phyloP scores from a whole-genome alignment of 768 basidiomycete genomes.

The Tricholoma bakamatsutake region DNA sequence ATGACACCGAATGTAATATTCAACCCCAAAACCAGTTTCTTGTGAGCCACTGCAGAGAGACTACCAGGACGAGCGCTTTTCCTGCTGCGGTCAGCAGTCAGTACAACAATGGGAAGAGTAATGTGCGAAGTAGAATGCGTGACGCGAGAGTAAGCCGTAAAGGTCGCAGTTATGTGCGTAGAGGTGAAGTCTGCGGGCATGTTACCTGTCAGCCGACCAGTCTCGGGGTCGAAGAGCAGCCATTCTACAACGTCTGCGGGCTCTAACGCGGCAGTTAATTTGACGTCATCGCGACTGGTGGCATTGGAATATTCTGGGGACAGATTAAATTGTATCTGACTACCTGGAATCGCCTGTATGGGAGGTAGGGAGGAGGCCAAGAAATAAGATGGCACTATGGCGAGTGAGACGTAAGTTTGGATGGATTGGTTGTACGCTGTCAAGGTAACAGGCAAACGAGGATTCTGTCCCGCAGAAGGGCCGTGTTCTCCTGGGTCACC shows the following conservation, averaged over 20 bases:
- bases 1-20: slow-evolving; percentile 57
- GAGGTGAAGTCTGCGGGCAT: slow-evolving; percentile 42
- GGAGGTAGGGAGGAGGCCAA: slow-evolving; percentile 48
- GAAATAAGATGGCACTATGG: slow-evolving; percentile 72
- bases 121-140: slow-evolving; percentile 73
- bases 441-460: slow-evolving; percentile 54
- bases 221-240: slow-evolving; percentile 45
- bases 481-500: slow-evolving; percentile 54
- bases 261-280: slow-evolving; percentile 49
- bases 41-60: slow-evolving; percentile 38
- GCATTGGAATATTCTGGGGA: slow-evolving; percentile 49
- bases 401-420: slow-evolving; percentile 56
- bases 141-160: slow-evolving; percentile 59
- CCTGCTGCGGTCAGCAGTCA: slow-evolving; percentile 31
- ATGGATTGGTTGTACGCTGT: slow-evolving; percentile 67
- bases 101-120: slow-evolving; percentile 44
- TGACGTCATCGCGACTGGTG: slow-evolving; percentile 39
- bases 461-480: slow-evolving; percentile 24
- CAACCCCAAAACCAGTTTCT: slow-evolving; percentile 50
- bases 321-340: slow-evolving; percentile 48
- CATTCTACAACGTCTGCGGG: slow-evolving; percentile 44
- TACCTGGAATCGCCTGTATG: slow-evolving; percentile 46
- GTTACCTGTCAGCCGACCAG: slow-evolving; percentile 46
- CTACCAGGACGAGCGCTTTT: slow-evolving; percentile 28
- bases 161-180: slow-evolving; percentile 44